These are phyloP conservation scores for Hanseniaspora guilliermondii DNA, from an alignment of 805 yeast species.

Conservation along the genomic window DNA sequence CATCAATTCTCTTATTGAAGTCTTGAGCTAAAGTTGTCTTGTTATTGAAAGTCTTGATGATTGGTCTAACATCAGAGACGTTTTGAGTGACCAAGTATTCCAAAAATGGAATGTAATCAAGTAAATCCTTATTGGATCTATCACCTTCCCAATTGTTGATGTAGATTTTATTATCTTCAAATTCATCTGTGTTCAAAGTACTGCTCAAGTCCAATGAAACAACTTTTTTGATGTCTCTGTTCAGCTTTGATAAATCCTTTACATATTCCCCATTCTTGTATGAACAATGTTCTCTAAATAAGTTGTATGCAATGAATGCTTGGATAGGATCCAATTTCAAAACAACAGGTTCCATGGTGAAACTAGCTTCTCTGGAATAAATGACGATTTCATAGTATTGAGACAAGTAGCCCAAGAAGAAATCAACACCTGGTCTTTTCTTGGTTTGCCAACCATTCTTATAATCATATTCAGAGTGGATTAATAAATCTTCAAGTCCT, in stretches of 20 bases:
- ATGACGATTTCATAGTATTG: slow-evolving; percentile 93
- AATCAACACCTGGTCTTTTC: slow-evolving; percentile 96
- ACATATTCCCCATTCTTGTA: slow-evolving; percentile 79
- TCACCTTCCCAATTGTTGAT: slow-evolving; percentile 77
- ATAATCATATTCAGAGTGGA: slow-evolving; percentile 86
- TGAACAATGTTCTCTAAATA: slow-evolving; percentile 77
- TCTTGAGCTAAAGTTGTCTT: slow-evolving; percentile 61
- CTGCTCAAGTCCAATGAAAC: slow-evolving; percentile 68
- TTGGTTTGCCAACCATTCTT: slow-evolving; percentile 96
- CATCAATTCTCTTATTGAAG: slow-evolving; percentile 63
- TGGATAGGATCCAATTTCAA: slow-evolving; percentile 87
- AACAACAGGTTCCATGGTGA: slow-evolving; percentile 72
- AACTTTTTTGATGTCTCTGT: slow-evolving; percentile 78
- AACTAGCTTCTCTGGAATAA: slow-evolving; percentile 73
- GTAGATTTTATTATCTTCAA: slow-evolving; percentile 83
- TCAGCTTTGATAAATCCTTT: slow-evolving; percentile 79
- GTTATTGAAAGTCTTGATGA: slow-evolving; percentile 59
- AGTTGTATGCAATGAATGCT: slow-evolving; percentile 73
- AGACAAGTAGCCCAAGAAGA: slow-evolving; percentile 85
- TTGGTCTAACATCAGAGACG: slow-evolving; percentile 79
- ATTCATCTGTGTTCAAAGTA: slow-evolving; percentile 7
- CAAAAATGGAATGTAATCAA: slow-evolving; percentile 77
- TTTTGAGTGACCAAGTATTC: slow-evolving; percentile 86
- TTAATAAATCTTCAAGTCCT: slow-evolving; percentile 76
- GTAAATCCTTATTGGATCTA: slow-evolving; percentile 58